Evolutionary conservation across 805 yeast genomes (phyloP).

Genomic region (Maudiozyma turicensis): DNA sequence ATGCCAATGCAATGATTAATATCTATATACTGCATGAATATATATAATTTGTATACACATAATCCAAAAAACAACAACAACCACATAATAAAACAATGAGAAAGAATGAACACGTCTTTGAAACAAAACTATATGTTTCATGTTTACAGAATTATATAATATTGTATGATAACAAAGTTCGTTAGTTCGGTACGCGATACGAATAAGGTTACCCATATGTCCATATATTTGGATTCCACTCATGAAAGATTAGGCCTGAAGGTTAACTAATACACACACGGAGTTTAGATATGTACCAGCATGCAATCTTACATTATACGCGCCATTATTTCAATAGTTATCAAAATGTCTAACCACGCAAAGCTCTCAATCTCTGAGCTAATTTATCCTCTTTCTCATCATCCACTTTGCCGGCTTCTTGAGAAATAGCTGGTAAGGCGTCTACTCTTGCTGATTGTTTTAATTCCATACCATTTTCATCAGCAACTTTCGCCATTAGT

Average conservation of each 20-base stretch:
- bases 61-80: background rate
- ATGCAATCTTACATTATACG: no score
- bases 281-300: no score
- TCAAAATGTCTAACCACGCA: constrained; percentile 39
- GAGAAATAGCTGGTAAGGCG: constrained; percentile 45
- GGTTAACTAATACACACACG: no score
- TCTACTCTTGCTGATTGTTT: constrained; percentile 61
- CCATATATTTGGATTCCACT: no score
- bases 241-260: no score
- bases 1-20: constrained; percentile 20
- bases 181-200: no score
- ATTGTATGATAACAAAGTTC: no score
- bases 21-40: background rate
- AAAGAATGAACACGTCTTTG: no score
- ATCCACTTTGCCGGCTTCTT: constrained; percentile 35
- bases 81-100: background rate
- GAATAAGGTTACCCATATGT: no score
- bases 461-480: constrained; percentile 92
- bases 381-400: constrained; percentile 79
- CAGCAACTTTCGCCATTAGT: constrained; percentile 85
- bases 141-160: no score
- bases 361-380: constrained; percentile 81
- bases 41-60: background rate
- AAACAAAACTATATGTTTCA: no score
- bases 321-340: background rate